Conservation (phyloP, 1,139 yeast species). For the Yamadazyma friedrichii region DNA sequence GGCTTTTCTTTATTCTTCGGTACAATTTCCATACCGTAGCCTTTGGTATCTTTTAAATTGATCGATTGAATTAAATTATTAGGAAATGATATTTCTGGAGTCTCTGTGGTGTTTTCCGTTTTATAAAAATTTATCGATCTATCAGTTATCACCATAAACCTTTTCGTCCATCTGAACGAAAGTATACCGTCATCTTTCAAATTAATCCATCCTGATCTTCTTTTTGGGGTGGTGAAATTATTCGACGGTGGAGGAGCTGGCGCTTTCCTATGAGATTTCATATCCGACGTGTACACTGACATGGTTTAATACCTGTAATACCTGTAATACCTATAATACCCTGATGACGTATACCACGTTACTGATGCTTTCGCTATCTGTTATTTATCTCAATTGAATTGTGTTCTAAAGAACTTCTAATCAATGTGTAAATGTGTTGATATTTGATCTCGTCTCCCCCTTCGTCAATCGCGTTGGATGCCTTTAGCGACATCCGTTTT, state of each 20-base stretch:
- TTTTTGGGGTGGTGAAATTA: conserved; percentile 24
- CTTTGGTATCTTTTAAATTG: conserved; percentile 39
- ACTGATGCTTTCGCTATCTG: too few species aligned
- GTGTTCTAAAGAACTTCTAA: neutral
- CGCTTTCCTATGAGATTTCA: conserved; percentile 45
- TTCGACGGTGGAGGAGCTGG: conserved; percentile 42
- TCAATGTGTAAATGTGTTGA: neutral
- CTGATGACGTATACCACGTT: neutral
- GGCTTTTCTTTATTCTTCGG: conserved; percentile 59
- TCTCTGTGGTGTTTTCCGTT: conserved; percentile 19
- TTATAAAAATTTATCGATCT: conserved; percentile 74
- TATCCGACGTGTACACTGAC: conserved; percentile 45
- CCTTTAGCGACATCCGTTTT: too few species aligned
- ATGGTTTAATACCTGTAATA: neutral
- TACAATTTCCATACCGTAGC: conserved; percentile 71
- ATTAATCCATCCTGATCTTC: conserved; percentile 78
- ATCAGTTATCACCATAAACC: conserved; percentile 76
- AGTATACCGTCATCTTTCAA: conserved; percentile 86
- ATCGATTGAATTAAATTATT: conserved; percentile 38
- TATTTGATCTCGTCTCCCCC: conserved; percentile 3
- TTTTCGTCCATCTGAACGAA: conserved; percentile 89
- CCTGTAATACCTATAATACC: neutral
- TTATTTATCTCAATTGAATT: neutral
- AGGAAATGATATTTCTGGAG: conserved; percentile 42
- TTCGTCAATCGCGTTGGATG: conserved; percentile 4